Conservation (phyloP, 495 filamentous ascomycete species). For the Tuber magnatum region DNA sequence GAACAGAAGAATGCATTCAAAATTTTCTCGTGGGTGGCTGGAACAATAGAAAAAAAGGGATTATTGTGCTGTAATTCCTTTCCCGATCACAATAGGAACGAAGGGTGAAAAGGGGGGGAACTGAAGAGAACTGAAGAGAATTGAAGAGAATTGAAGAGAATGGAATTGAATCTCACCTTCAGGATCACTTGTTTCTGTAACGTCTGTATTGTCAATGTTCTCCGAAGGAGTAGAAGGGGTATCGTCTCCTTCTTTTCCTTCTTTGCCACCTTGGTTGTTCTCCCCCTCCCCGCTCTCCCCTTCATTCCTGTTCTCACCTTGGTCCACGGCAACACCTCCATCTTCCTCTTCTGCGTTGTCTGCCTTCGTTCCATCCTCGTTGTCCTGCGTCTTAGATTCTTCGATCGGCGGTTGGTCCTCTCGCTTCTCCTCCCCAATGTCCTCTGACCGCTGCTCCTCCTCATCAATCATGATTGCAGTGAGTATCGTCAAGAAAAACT, state of each 20-base stretch:
- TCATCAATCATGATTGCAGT: constrained; percentile 6
- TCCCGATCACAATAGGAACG: background rate
- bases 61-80: constrained; percentile 3
- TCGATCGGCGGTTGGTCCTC: constrained; percentile 7
- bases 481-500: constrained; percentile 1
- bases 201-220: constrained; percentile 4
- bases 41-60: background rate
- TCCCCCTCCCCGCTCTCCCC: constrained; percentile 32
- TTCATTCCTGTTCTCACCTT: constrained; percentile 35
- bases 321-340: constrained; percentile 39
- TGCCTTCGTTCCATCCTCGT: constrained; percentile 5
- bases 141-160: background rate
- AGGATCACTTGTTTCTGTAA: constrained; percentile 12
- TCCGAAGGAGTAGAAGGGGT: background rate
- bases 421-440: constrained; percentile 2
- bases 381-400: constrained; percentile 23
- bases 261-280: constrained; percentile 25
- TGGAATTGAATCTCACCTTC: background rate
- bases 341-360: constrained; percentile 40
- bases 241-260: background rate
- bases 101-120: background rate
- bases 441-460: constrained; percentile 7
- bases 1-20: background rate
- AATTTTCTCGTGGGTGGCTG: background rate
- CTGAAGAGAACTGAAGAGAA: background rate